Evolutionary conservation across 1,284 basidiomycete genomes (phyloP).

Genomic region (Mycosarcoma mackinlayi): DNA sequence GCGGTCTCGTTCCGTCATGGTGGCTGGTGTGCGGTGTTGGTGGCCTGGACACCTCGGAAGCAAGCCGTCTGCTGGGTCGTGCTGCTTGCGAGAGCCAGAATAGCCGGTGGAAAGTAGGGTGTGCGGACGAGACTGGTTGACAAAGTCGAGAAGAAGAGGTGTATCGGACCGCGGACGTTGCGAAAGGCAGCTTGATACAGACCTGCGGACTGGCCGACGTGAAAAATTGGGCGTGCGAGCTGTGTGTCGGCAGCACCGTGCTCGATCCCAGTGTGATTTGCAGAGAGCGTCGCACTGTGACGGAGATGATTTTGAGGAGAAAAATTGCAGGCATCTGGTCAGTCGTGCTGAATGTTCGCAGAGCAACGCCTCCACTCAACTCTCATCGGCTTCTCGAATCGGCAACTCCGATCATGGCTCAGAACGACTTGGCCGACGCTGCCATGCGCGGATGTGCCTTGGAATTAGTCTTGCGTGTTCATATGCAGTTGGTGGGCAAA

Average conservation of each 20-base stretch:
- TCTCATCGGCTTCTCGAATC: background rate
- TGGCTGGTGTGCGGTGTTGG: background rate
- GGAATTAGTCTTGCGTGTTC: too few species aligned
- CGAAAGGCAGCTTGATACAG: too few species aligned
- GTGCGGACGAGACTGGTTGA: background rate
- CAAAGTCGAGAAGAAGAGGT: background rate
- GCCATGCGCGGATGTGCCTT: too few species aligned
- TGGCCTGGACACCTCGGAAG: slow-evolving; percentile 2
- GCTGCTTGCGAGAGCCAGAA: background rate
- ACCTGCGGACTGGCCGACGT: too few species aligned
- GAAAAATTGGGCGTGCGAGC: background rate
- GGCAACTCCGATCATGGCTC: background rate
- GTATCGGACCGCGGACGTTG: background rate
- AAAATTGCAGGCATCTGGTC: background rate
- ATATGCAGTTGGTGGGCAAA: too few species aligned
- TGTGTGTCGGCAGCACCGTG: slow-evolving; percentile 5
- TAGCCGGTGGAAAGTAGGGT: too few species aligned
- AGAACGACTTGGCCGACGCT: too few species aligned
- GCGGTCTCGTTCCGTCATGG: slow-evolving; percentile 31
- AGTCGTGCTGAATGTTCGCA: background rate
- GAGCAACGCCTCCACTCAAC: slow-evolving; percentile 2
- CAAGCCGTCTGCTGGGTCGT: slow-evolving; percentile 3
- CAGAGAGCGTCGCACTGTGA: slow-evolving; percentile 9
- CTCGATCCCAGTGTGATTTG: slow-evolving; percentile 6
- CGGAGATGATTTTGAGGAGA: background rate